Evolutionary conservation across 352 stramenopile genomes (phyloP).

Genomic region (Pythium angustatum): DNA sequence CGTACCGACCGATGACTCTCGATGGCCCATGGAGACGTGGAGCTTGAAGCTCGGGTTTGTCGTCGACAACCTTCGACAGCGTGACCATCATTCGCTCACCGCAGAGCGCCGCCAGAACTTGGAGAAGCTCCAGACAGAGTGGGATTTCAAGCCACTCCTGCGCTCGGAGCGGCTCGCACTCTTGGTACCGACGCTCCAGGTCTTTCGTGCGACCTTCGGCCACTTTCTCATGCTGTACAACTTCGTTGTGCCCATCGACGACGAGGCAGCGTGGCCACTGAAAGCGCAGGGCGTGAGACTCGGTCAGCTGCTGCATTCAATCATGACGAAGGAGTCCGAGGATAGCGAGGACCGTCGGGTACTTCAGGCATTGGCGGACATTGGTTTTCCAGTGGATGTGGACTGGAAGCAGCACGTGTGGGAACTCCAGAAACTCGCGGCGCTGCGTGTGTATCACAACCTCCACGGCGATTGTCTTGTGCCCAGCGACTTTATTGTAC

Average conservation of each 20-base stretch:
- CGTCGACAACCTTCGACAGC: conserved; percentile 26
- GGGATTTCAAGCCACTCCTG: not conserved
- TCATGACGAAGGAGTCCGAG: too few relatives aligned
- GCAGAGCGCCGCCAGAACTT: conserved; percentile 19
- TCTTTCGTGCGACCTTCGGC: not conserved
- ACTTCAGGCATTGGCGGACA: conserved; percentile 14
- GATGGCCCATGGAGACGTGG: conserved; percentile 40
- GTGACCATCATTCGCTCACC: conserved; percentile 10
- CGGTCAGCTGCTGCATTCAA: too few relatives aligned
- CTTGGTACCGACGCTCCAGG: not conserved
- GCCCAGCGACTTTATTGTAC: conserved; percentile 41
- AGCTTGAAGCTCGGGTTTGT: conserved; percentile 39
- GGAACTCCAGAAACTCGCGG: conserved; percentile 13
- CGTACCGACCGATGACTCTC: conserved; percentile 31
- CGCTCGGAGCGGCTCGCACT: not conserved
- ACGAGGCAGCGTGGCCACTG: too few relatives aligned
- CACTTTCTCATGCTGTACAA: not conserved
- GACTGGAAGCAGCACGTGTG: conserved; percentile 28
- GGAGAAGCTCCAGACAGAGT: conserved; percentile 13
- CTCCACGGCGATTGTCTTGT: conserved; percentile 41
- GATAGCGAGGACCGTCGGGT: too few relatives aligned
- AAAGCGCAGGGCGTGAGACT: too few relatives aligned
- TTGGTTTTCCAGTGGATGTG: conserved; percentile 26
- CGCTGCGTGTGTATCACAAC: conserved; percentile 34
- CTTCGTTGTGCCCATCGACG: not conserved